phyloP scores from a whole-genome alignment of 2,329 filamentous ascomycete species.

The Pseudocercospora macadamiae region DNA sequence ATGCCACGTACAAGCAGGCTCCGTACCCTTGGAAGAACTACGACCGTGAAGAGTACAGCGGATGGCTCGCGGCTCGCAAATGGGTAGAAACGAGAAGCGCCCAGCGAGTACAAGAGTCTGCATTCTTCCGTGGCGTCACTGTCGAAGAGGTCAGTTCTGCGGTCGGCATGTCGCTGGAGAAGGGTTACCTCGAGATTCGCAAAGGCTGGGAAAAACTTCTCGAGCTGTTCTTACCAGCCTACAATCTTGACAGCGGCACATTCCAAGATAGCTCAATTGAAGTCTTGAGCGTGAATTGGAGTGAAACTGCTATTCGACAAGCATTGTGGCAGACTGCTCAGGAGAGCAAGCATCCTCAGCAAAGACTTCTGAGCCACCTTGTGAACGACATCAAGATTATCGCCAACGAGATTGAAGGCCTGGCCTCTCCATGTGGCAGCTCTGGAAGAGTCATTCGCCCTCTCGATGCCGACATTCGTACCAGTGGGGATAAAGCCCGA shows the following conservation, averaged over 20 bases:
- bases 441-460: conserved; percentile 33
- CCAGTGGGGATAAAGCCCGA: conserved; percentile 46
- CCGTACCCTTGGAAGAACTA: conserved; percentile 34
- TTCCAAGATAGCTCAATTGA: conserved; percentile 26
- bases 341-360: not conserved
- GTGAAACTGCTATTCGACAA: conserved; percentile 44
- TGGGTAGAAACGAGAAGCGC: conserved; percentile 47
- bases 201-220: conserved; percentile 42
- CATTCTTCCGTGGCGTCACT: conserved; percentile 46
- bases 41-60: conserved; percentile 41
- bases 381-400: conserved; percentile 27
- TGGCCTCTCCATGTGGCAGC: conserved; percentile 30
- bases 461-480: conserved; percentile 37
- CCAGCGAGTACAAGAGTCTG: conserved; percentile 42
- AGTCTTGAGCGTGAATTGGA: conserved; percentile 55
- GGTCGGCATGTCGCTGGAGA: conserved; percentile 36
- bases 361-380: conserved; percentile 11
- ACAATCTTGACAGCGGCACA: not conserved
- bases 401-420: conserved; percentile 43
- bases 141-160: conserved; percentile 33
- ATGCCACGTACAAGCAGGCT: conserved; percentile 36
- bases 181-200: conserved; percentile 41
- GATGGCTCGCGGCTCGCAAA: conserved; percentile 42
- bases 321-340: conserved; percentile 21
- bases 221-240: conserved; percentile 21